phyloP scores from a whole-genome alignment of 129 eudicot genomes.

The Mikania micrantha region DNA sequence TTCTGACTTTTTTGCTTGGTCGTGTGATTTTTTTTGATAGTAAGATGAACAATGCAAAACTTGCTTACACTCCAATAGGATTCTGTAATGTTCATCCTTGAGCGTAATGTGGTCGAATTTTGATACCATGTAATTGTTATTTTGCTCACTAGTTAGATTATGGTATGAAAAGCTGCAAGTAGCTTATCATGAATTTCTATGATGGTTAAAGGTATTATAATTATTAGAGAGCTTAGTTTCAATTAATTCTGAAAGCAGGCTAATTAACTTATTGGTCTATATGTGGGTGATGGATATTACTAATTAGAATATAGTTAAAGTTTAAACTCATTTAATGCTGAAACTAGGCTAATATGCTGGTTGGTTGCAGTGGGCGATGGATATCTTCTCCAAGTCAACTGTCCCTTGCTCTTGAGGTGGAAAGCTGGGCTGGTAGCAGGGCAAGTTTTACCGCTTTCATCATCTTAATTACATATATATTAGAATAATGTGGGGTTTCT shows the following conservation, averaged over 20 bases:
- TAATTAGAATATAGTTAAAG: too few relatives aligned
- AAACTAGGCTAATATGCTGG: slow-evolving; percentile 63
- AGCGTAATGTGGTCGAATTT: slow-evolving; percentile 3
- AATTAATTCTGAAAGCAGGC: too few relatives aligned
- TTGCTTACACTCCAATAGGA: background rate
- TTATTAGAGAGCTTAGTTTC: too few relatives aligned
- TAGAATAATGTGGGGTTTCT: background rate
- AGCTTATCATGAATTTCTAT: too few relatives aligned
- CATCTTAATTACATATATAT: background rate
- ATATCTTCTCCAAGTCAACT: slow-evolving; percentile 64
- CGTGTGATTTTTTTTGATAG: background rate
- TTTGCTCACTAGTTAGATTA: background rate
- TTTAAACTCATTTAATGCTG: slow-evolving; percentile 45
- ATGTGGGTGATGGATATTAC: too few relatives aligned
- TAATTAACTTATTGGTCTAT: too few relatives aligned
- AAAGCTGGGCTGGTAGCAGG: slow-evolving; percentile 70
- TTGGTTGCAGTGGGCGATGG: slow-evolving; percentile 93
- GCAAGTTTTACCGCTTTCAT: slow-evolving; percentile 29
- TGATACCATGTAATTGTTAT: background rate
- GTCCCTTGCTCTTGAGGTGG: slow-evolving; percentile 58
- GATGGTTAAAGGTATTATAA: too few relatives aligned
- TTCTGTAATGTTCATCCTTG: background rate
- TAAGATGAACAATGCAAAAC: background rate
- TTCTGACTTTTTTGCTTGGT: background rate
- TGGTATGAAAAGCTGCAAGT: too few relatives aligned